Conservation (phyloP, 1,139 yeast genomes). For the Kodamaea sp. region DNA sequence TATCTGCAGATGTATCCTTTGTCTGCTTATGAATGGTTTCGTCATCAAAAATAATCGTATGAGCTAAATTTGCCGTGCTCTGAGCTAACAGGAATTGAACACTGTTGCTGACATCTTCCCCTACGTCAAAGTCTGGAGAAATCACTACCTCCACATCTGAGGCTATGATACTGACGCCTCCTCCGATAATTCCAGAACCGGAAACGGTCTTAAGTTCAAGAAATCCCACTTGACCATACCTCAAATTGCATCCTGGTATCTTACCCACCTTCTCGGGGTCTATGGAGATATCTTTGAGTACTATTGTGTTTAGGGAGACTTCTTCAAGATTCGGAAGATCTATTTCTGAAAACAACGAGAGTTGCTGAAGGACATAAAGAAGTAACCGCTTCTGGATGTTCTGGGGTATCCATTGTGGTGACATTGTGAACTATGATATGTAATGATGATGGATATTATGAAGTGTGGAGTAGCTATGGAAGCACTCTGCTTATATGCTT, state of each 20-base stretch:
- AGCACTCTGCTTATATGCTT: too few relatives aligned
- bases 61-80: slow-evolving; percentile 65
- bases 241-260: slow-evolving; percentile 64
- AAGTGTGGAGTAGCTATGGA: background rate
- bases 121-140: slow-evolving; percentile 45
- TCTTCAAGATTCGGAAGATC: slow-evolving; percentile 77
- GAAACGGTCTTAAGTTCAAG: slow-evolving; percentile 40
- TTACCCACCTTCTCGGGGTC: slow-evolving; percentile 70
- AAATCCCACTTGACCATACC: slow-evolving; percentile 62
- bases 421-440: slow-evolving; percentile 35
- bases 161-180: slow-evolving; percentile 71
- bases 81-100: slow-evolving; percentile 55
- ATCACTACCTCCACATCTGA: slow-evolving; percentile 57
- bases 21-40: slow-evolving; percentile 10
- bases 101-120: slow-evolving; percentile 30
- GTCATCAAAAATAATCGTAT: slow-evolving; percentile 50
- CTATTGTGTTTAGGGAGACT: slow-evolving; percentile 61
- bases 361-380: slow-evolving; percentile 75
- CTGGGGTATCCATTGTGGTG: slow-evolving; percentile 80
- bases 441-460: background rate
- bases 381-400: slow-evolving; percentile 79
- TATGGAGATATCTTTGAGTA: slow-evolving; percentile 62
- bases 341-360: slow-evolving; percentile 79
- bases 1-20: slow-evolving; percentile 11
- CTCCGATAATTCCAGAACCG: slow-evolving; percentile 35